Evolutionary conservation across 345 rosid genomes (phyloP).

Genomic region (Euphorbia peplus): DNA sequence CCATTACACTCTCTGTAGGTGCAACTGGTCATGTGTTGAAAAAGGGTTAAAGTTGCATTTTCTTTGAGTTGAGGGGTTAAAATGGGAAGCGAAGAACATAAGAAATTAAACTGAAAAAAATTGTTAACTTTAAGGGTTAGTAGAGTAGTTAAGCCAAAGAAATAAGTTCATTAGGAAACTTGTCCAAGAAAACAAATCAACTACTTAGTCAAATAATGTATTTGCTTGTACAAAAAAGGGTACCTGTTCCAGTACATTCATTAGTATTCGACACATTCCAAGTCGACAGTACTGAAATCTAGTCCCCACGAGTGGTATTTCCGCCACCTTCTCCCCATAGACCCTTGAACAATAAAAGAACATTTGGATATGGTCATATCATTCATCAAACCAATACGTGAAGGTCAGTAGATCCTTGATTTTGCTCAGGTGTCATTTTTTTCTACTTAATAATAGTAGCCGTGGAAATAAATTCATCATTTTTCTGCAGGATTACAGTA

Average conservation of each 20-base stretch:
- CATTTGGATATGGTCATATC: slow-evolving; percentile 13
- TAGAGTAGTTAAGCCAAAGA: too few relatives aligned
- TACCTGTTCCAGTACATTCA: slow-evolving; percentile 65
- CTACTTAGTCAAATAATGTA: too few relatives aligned
- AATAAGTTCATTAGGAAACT: too few relatives aligned
- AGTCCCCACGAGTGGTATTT: slow-evolving; percentile 64
- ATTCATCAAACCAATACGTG: background rate
- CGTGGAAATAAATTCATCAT: slow-evolving; percentile 63
- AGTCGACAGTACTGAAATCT: slow-evolving; percentile 38
- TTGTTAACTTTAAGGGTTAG: too few relatives aligned
- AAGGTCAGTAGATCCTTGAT: slow-evolving; percentile 20
- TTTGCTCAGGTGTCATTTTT: background rate
- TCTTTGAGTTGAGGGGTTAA: too few relatives aligned
- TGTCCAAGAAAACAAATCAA: background rate
- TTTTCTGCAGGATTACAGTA: slow-evolving; percentile 62
- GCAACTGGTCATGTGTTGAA: too few relatives aligned
- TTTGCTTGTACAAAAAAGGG: background rate
- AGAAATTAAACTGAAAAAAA: too few relatives aligned
- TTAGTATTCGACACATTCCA: slow-evolving; percentile 61
- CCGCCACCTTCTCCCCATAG: slow-evolving; percentile 56
- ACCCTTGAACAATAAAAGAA: slow-evolving; percentile 42
- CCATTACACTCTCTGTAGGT: too few relatives aligned
- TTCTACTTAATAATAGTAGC: slow-evolving; percentile 68
- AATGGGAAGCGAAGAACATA: too few relatives aligned
- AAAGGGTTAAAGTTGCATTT: too few relatives aligned